phyloP scores from a whole-genome alignment of 306 rosid genomes.

The Trichosanthes cucumerina region DNA sequence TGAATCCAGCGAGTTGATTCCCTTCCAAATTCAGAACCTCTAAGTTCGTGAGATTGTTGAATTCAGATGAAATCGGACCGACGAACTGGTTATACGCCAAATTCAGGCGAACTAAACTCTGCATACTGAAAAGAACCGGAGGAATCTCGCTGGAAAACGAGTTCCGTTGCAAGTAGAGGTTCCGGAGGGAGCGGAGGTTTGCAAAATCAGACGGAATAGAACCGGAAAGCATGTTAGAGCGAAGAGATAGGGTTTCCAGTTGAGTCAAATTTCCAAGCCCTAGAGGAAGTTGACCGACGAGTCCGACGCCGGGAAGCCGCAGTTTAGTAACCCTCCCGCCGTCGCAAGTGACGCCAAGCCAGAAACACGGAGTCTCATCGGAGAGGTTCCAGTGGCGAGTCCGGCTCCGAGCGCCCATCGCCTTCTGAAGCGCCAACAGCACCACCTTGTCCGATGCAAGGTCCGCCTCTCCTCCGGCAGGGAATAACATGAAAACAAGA shows the following conservation, averaged over 20 bases:
- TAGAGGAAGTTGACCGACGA: slow-evolving; percentile 49
- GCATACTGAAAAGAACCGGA: slow-evolving; percentile 29
- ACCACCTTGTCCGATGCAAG: slow-evolving; percentile 51
- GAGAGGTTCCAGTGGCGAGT: slow-evolving; percentile 46
- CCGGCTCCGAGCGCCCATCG: slow-evolving; percentile 60
- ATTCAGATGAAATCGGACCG: slow-evolving; percentile 46
- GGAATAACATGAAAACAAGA: neutral
- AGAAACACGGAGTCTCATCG: slow-evolving; percentile 33
- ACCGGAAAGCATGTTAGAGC: slow-evolving; percentile 50
- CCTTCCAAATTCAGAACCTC: slow-evolving; percentile 40
- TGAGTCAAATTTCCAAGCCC: slow-evolving; percentile 72
- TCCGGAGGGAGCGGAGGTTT: slow-evolving; percentile 22
- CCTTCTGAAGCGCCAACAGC: slow-evolving; percentile 26
- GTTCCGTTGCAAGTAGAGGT: slow-evolving; percentile 51
- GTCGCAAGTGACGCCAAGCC: slow-evolving; percentile 56
- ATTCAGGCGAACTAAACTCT: slow-evolving; percentile 40
- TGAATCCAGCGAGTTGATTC: slow-evolving; percentile 44
- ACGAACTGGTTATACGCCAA: slow-evolving; percentile 47
- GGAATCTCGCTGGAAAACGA: slow-evolving; percentile 53
- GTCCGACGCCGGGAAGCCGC: slow-evolving; percentile 58
- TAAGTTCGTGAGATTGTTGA: slow-evolving; percentile 41
- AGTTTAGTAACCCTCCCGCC: slow-evolving; percentile 34
- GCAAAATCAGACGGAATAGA: slow-evolving; percentile 43
- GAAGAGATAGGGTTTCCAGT: slow-evolving; percentile 59
- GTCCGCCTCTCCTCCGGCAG: slow-evolving; percentile 23